These are phyloP conservation scores for Blastomyces silverae DNA, from an alignment of 2,329 filamentous ascomycete species.

Conservation along the genomic window DNA sequence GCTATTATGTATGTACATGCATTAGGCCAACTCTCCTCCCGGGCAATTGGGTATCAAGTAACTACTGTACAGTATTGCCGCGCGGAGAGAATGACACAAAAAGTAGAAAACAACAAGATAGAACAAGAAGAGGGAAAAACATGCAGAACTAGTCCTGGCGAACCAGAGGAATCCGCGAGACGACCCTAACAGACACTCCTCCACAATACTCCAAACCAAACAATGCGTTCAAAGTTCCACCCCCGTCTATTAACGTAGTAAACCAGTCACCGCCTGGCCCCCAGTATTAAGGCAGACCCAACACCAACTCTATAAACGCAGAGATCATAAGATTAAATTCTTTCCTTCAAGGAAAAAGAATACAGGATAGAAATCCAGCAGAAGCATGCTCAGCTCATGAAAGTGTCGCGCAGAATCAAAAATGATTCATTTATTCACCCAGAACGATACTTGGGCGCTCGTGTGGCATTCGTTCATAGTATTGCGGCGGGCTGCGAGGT, in stretches of 20 bases:
- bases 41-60: slow-evolving; percentile 13
- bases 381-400: not conserved
- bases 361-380: not conserved
- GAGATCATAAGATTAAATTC: not conserved
- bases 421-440: slow-evolving; percentile 7
- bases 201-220: not conserved
- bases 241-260: not conserved
- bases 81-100: not conserved
- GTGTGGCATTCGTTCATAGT: slow-evolving; percentile 5
- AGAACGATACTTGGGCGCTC: not conserved
- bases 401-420: not conserved
- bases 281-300: not conserved
- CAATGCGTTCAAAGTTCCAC: not conserved
- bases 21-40: not conserved
- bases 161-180: not conserved
- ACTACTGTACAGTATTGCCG: slow-evolving; percentile 14
- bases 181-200: not conserved
- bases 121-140: not conserved
- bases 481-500: not conserved
- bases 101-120: not conserved
- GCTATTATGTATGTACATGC: not conserved
- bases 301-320: not conserved
- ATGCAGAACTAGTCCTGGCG: not conserved
- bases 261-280: not conserved
- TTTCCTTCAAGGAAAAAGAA: not conserved